Evolutionary conservation across 2,329 filamentous ascomycete species (phyloP).

Genomic region (Colletotrichum sp.): DNA sequence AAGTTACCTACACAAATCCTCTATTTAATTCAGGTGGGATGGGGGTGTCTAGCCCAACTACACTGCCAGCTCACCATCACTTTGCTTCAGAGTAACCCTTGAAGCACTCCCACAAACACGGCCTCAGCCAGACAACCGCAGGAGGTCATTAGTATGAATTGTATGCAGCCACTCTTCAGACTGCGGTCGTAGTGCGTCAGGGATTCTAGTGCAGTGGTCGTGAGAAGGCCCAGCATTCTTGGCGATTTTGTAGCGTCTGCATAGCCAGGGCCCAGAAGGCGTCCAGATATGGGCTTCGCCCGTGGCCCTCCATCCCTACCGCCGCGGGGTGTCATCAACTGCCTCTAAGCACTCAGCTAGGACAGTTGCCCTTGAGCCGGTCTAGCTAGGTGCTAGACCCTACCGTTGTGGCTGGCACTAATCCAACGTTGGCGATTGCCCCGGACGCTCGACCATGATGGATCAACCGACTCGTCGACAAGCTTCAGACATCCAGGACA

Average conservation of each 20-base stretch:
- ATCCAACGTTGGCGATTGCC: not conserved
- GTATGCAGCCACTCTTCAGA: not conserved
- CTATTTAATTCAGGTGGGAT: not conserved
- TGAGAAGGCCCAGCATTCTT: not conserved
- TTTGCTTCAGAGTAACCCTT: not conserved
- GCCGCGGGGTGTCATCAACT: not conserved
- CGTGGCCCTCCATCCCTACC: not conserved
- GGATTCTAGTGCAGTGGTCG: not conserved
- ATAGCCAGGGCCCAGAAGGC: not conserved
- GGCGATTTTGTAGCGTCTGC: not conserved
- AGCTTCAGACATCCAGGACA: not conserved
- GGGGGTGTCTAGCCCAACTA: not conserved
- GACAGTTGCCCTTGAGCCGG: not conserved
- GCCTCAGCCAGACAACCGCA: not conserved
- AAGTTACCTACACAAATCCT: not conserved
- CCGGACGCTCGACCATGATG: not conserved
- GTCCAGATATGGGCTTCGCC: not conserved
- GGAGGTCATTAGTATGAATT: not conserved
- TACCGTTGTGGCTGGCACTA: not conserved
- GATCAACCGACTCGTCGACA: not conserved
- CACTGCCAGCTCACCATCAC: not conserved
- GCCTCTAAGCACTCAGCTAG: not conserved
- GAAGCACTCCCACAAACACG: not conserved
- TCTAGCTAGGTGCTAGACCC: not conserved
- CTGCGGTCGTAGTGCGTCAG: not conserved